phyloP scores from a whole-genome alignment of 176 grass and related monocot genomes.

The Canna indica region DNA sequence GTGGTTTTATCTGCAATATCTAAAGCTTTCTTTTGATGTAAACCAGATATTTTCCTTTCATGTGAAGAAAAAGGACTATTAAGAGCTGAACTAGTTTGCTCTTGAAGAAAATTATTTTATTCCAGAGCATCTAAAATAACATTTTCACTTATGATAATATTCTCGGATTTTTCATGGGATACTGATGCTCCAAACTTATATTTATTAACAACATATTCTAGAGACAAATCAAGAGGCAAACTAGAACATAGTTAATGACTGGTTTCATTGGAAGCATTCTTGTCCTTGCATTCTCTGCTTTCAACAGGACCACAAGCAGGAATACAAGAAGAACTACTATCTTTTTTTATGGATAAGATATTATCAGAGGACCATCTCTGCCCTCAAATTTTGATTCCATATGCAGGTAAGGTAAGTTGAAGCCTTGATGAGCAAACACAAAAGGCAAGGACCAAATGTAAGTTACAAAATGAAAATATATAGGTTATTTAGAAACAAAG shows the following conservation, averaged over 20 bases:
- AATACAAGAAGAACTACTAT: slow-evolving; percentile 14
- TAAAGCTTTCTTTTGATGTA: background rate
- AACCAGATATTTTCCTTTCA: slow-evolving; percentile 4
- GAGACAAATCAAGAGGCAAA: slow-evolving; percentile 1
- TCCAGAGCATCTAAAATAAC: background rate
- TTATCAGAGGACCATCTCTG: background rate
- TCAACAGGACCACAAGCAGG: slow-evolving; percentile 6
- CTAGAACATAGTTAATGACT: background rate
- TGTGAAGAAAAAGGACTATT: background rate
- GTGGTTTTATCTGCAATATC: slow-evolving; percentile 14
- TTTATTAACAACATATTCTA: slow-evolving; percentile 1
- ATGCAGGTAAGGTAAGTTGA: background rate
- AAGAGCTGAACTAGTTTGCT: background rate
- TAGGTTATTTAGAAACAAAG: too few relatives aligned
- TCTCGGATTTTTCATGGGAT: background rate
- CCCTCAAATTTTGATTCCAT: slow-evolving; percentile 16
- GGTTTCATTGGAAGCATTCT: background rate
- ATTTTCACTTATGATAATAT: background rate
- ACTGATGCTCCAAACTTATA: background rate
- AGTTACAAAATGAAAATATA: too few relatives aligned
- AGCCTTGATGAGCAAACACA: slow-evolving; percentile 32
- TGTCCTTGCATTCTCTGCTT: background rate
- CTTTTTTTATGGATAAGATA: slow-evolving; percentile 4
- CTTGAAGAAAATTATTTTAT: background rate
- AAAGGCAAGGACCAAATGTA: slow-evolving; percentile 29